Percentiles rank a stretch among this genome's conserved stretches.
Conservation (phyloP, 352 stramenopile genomes). For the Globisporangium apiculatum region DNA sequence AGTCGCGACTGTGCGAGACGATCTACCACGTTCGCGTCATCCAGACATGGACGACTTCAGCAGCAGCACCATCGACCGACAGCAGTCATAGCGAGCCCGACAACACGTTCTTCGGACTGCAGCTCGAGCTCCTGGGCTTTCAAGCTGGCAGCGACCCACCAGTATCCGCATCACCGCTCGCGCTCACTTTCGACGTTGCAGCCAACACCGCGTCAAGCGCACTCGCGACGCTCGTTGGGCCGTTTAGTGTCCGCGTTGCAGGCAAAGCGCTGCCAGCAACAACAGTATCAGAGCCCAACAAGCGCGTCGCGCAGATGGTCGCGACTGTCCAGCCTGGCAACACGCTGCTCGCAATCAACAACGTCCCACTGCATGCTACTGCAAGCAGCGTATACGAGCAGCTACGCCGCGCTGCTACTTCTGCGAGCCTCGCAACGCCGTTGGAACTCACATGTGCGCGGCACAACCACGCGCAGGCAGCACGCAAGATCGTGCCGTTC, state of each 20-base stretch:
- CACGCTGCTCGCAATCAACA: slow-evolving; percentile 39
- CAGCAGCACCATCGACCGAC: neutral
- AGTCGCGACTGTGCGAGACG: too few species aligned
- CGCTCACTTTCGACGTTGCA: slow-evolving; percentile 3
- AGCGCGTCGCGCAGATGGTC: slow-evolving; percentile 26
- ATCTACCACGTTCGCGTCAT: slow-evolving; percentile 33
- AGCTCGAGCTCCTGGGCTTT: slow-evolving; percentile 32
- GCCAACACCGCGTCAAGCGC: neutral
- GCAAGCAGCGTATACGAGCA: slow-evolving; percentile 5
- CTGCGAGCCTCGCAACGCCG: slow-evolving; percentile 29
- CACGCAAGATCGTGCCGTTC: slow-evolving; percentile 54
- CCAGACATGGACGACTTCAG: slow-evolving; percentile 15
- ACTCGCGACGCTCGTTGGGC: slow-evolving; percentile 16
- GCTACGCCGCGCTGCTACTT: slow-evolving; percentile 21
- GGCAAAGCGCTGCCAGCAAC: slow-evolving; percentile 17
- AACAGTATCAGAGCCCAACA: slow-evolving; percentile 11
- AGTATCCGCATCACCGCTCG: neutral
- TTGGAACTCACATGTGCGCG: slow-evolving; percentile 46
- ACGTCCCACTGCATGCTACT: slow-evolving; percentile 14
- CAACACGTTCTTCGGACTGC: slow-evolving; percentile 34
- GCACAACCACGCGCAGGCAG: slow-evolving; percentile 41
- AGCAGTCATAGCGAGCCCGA: neutral
- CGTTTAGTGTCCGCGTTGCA: slow-evolving; percentile 25
- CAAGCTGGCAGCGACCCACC: neutral
- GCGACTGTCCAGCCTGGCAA: slow-evolving; percentile 35